These are phyloP conservation scores for Begonia peltatifolia DNA, from an alignment of 306 rosid species.

Conservation along the genomic window DNA sequence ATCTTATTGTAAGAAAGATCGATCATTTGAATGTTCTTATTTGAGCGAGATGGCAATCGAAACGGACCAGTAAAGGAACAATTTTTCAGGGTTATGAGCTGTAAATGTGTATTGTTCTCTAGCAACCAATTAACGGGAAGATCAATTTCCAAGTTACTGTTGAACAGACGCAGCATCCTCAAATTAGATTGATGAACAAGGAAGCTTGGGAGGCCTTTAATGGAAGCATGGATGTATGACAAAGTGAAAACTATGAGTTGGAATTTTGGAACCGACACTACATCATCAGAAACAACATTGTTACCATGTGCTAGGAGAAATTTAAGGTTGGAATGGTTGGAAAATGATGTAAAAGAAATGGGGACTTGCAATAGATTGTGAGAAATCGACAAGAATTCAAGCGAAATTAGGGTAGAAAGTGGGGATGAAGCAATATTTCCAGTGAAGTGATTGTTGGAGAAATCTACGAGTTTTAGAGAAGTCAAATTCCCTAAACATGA, in stretches of 20 bases:
- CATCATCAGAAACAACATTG: neutral
- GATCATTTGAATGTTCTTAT: neutral
- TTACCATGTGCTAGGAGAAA: neutral
- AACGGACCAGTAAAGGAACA: constrained; percentile 5
- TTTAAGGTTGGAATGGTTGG: neutral
- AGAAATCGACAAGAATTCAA: neutral
- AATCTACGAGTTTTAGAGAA: neutral
- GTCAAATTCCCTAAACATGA: constrained; percentile 1
- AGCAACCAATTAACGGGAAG: neutral
- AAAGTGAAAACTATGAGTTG: neutral
- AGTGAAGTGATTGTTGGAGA: neutral
- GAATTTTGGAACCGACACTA: neutral
- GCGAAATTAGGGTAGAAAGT: neutral
- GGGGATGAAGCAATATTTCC: neutral
- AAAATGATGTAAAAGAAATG: neutral
- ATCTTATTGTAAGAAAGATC: constrained; percentile 1
- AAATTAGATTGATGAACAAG: neutral
- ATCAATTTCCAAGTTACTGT: neutral
- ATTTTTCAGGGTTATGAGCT: neutral
- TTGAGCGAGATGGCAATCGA: neutral
- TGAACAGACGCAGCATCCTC: neutral
- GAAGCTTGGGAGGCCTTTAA: neutral
- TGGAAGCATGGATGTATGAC: neutral
- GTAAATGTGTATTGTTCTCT: constrained; percentile 2
- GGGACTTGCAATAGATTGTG: neutral